Conservation (phyloP, 1,284 basidiomycete species). For the Chalciporus piperatoides region DNA sequence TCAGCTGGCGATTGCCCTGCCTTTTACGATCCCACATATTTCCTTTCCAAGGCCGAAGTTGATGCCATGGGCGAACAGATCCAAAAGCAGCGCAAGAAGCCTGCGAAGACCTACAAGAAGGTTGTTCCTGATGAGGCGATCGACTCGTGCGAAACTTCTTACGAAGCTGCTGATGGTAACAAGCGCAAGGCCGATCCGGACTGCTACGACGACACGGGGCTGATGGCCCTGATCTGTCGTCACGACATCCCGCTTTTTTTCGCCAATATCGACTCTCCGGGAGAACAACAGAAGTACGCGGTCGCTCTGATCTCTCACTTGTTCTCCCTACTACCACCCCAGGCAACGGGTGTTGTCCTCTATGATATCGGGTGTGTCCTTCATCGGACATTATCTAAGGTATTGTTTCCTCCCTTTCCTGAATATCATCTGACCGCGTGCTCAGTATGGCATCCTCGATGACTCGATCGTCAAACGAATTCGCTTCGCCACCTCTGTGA, state of each 20-base stretch:
- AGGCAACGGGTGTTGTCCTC: constrained; percentile 31
- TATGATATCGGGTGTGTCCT: constrained; percentile 43
- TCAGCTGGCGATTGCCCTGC: constrained; percentile 1
- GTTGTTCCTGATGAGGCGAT: constrained; percentile 32
- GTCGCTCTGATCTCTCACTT: constrained; percentile 34
- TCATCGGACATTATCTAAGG: constrained; percentile 30
- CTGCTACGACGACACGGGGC: constrained; percentile 13
- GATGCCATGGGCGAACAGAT: background rate
- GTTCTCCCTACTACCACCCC: constrained; percentile 27
- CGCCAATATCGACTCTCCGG: constrained; percentile 40
- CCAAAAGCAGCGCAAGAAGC: constrained; percentile 3
- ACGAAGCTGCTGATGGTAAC: background rate
- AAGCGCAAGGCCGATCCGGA: background rate
- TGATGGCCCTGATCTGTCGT: constrained; percentile 36
- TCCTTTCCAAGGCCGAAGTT: constrained; percentile 4
- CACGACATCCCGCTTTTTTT: constrained; percentile 36
- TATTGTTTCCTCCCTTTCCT: constrained; percentile 9
- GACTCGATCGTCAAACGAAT: background rate
- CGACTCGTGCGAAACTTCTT: constrained; percentile 29
- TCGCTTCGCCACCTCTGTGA: background rate
- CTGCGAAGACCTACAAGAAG: constrained; percentile 3
- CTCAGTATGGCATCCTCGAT: background rate
- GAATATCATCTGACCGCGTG: background rate
- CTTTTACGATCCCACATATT: constrained; percentile 4
- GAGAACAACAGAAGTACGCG: constrained; percentile 40